Conservation (phyloP, 1,284 basidiomycete genomes). For the Malassezia psittaci region DNA sequence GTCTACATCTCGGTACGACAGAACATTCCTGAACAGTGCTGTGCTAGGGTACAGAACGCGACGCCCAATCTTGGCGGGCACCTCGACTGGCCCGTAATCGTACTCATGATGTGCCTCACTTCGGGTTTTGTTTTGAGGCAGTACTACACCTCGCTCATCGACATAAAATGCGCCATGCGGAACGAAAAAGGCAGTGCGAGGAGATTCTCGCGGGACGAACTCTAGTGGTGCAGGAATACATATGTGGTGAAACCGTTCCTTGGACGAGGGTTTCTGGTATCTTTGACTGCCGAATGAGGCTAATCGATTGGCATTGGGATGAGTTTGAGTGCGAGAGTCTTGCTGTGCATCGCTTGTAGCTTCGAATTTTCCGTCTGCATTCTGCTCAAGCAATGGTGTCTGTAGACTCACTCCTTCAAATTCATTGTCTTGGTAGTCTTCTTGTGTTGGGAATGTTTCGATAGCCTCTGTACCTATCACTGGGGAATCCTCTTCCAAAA, state of each 20-base stretch:
- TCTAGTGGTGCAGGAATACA: conserved; percentile 8
- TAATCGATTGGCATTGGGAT: background rate
- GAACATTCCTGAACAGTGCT: conserved; percentile 44
- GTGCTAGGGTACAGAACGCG: conserved; percentile 39
- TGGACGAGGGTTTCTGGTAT: no score
- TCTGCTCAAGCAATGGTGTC: background rate
- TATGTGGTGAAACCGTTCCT: background rate
- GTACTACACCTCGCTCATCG: conserved; percentile 8
- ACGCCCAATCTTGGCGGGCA: conserved; percentile 36
- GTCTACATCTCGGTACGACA: conserved; percentile 39
- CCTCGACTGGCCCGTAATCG: conserved; percentile 22
- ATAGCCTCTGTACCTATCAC: background rate
- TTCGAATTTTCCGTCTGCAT: background rate
- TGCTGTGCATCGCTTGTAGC: no score
- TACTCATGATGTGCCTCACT: background rate
- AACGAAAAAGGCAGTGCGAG: background rate
- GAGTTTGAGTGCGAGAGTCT: background rate
- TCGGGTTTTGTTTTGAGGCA: background rate
- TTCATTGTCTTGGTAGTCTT: background rate
- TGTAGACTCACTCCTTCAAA: conserved; percentile 5
- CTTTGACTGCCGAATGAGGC: background rate
- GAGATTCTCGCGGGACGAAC: background rate
- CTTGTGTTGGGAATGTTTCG: background rate
- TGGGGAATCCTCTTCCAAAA: background rate
- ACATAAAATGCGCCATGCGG: conserved; percentile 10